Conservation (phyloP, 495 filamentous ascomycete species). For the Cairneyella variabilis region DNA sequence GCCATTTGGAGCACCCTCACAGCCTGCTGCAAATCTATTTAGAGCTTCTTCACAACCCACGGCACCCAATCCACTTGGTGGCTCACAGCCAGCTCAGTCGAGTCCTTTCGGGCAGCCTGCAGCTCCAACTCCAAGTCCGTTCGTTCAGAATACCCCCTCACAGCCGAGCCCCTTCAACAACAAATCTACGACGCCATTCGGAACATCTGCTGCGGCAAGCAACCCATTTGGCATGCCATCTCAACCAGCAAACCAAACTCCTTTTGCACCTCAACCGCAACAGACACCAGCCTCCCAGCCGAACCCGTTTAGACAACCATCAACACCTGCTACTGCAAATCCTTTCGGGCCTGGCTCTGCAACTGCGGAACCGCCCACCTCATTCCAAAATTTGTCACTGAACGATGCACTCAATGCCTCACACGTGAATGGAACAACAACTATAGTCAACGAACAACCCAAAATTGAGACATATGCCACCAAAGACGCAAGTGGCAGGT, state of each 20-base stretch:
- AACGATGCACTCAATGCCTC: too few species aligned
- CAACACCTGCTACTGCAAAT: neutral
- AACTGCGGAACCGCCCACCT: too few species aligned
- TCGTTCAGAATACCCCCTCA: too few species aligned
- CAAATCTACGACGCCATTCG: too few species aligned
- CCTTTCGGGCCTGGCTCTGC: too few species aligned
- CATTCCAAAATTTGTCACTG: too few species aligned
- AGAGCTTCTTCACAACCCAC: neutral
- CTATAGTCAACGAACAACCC: too few species aligned
- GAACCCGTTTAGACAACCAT: neutral
- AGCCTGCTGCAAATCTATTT: conserved; percentile 12
- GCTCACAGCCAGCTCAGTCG: neutral
- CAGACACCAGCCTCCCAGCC: neutral
- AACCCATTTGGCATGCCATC: conserved; percentile 10
- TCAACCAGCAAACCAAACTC: neutral
- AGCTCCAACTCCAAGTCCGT: neutral
- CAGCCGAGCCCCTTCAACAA: too few species aligned
- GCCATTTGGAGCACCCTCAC: neutral
- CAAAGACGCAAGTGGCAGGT: conserved; percentile 5
- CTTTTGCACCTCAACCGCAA: conserved; percentile 10
- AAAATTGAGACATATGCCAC: conserved; percentile 15
- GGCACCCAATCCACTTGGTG: conserved; percentile 13
- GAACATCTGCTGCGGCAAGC: too few species aligned
- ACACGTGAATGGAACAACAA: too few species aligned
- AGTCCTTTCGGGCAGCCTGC: neutral